Base-by-base conservation (phyloP, 495 filamentous ascomycete genomes). In the Ramalina peruviana region DNA sequence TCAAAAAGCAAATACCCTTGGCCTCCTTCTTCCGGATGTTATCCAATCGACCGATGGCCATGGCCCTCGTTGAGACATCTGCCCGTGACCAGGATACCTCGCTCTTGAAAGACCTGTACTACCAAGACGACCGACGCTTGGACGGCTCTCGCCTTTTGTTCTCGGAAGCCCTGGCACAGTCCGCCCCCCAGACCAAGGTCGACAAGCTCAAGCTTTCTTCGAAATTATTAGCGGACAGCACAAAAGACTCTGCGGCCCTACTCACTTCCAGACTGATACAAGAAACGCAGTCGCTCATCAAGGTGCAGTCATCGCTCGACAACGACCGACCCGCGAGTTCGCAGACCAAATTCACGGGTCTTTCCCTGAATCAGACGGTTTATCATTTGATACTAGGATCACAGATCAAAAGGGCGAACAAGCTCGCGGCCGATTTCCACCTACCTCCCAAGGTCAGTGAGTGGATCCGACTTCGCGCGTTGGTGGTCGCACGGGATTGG, bases 1-100 rank as follows among this genome's bases (percentile, higher is more conserved):
- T 98, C 17, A 90, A 86, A 67, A 86, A 86, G 65, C 96, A 94
- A 59, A 75, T 94, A 11, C 86, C 93, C 6, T 73, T 96, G 2
- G 83, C 88, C 2, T 81, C 76, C 49, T 98, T 98, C 71, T 97
- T 97, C 73, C 81, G 88, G 46, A 83, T 86, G 50, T 86, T 98
- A 63, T 94, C 86, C 62, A 79, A 71, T 53, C 81, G 90, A 6
- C 90, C 93, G 1, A 76, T 85, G 45, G 92, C 92, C 19, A 88
- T 85, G 3, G 86, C 92, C 1, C 74, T 98, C 15, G 85, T 98
- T 27, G 92, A 97, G 60, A 78, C 87, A 2, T 82, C 80, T 0
- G 90, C 92, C 2, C 69, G 71, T 42, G 75, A 74, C 20, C 80
- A 86, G 44, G 92, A 96, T 58, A 74, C 72, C 3, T 83, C 93